Evolutionary conservation across 2,329 filamentous ascomycete genomes (phyloP), one percentile per base, ranked within the genome.

Genomic region (Fusarium torulosum): DNA sequence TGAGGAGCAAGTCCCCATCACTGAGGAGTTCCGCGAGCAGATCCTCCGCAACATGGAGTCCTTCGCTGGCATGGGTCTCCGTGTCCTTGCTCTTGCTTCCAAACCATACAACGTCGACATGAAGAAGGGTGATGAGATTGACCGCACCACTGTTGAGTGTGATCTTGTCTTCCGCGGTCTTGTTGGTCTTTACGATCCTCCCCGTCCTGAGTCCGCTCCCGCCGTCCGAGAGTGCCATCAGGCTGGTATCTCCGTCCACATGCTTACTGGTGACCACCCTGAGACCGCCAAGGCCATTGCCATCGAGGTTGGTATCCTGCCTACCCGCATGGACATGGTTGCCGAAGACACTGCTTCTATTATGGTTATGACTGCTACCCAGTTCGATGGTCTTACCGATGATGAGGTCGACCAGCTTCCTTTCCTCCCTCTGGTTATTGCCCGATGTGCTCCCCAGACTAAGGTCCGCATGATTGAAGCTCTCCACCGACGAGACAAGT

Each of bases 401-500:
- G 83, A 86, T 0, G 82, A 91, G 68, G 86, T 92, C 33, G 90
- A 92, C 66, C 71, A 80, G 13, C 82, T 92, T 10, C 88, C 88
- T 1, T 84, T 89, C 4, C 78, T 92, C 1, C 90, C 90, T 5
- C 80, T 92, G 4, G 90, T 92, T 6, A 88, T 91, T 63, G 89
- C 90, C 35, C 84, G 90, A 25, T 92, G 90, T 71, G 87, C 89
- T 4, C 90, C 90, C 2, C 84, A 86, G 52, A 92, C 90, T 14
- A 92, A 92, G 76, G 89, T 91, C 19, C 84, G 90, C 55, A 92
- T 92, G 90, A 91, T 92, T 65, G 88, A 91, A 66, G 89, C 90
- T 17, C 83, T 92, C 14, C 90, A 91, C 75, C 84, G 90, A 27
- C 85, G 90, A 25, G 83, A 84, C 46, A 83, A 81, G 46, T 92